Percentiles rank a stretch among this genome's conserved stretches.
phyloP scores from a whole-genome alignment of 2,329 filamentous ascomycete species.

The Celoporthe dispersa region DNA sequence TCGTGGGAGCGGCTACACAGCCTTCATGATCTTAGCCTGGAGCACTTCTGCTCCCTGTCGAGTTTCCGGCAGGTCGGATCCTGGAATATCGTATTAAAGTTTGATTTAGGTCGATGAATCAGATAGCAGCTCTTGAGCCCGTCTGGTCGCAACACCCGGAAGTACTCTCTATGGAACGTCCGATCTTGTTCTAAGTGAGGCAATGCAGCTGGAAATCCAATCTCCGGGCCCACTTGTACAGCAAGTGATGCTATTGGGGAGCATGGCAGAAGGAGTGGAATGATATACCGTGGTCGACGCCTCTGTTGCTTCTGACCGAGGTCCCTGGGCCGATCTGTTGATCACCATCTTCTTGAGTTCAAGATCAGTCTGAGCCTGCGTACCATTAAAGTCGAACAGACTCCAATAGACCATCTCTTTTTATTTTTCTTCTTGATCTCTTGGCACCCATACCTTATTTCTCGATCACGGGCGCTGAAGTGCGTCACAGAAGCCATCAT shows the following conservation, averaged over 20 bases:
- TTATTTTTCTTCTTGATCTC: neutral
- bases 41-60: neutral
- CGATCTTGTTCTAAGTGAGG: neutral
- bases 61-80: neutral
- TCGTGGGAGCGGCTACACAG: too few relatives aligned
- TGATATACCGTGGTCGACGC: too few relatives aligned
- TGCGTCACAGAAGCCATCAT: conserved; percentile 29
- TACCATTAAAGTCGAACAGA: neutral
- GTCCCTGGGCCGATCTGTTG: too few relatives aligned
- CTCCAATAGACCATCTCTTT: neutral
- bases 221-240: neutral
- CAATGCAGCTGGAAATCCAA: neutral
- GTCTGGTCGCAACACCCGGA: neutral
- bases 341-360: neutral
- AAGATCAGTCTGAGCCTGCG: neutral
- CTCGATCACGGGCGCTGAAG: too few relatives aligned
- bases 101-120: too few relatives aligned
- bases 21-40: too few relatives aligned
- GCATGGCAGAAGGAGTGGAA: neutral
- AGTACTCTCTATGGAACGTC: neutral
- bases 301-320: too few relatives aligned
- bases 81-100: neutral
- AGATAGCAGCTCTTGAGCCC: neutral
- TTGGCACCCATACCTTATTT: too few relatives aligned
- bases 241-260: neutral